A percentile compares a stretch with the other conserved stretches of the same genome.
These are phyloP conservation scores for Erysimum pusillum DNA, from an alignment of 441 rosid genomes.

Conservation along the genomic window DNA sequence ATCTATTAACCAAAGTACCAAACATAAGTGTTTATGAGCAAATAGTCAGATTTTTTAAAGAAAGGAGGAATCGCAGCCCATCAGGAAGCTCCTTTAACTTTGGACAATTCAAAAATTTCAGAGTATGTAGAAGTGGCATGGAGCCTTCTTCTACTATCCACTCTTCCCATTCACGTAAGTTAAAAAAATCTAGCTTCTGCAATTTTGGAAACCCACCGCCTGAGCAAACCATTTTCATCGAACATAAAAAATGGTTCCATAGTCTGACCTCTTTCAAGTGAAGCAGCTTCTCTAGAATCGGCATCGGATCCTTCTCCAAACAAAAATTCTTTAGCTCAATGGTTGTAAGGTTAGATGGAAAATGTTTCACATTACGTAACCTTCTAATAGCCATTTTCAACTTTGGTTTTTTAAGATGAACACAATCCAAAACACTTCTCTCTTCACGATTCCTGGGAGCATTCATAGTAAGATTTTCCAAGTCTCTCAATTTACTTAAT, in stretches of 20 bases:
- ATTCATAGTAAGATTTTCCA: background rate
- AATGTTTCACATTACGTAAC: background rate
- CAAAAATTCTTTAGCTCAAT: too few relatives aligned
- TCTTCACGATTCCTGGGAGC: background rate
- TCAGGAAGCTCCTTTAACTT: too few relatives aligned
- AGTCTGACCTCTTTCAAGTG: background rate
- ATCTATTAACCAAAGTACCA: too few relatives aligned
- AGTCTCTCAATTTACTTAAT: background rate
- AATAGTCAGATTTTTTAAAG: too few relatives aligned
- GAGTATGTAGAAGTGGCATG: slow-evolving; percentile 42
- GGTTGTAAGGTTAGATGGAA: background rate
- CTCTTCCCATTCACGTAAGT: slow-evolving; percentile 5
- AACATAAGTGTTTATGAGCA: too few relatives aligned
- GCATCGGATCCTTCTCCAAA: slow-evolving; percentile 33
- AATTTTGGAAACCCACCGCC: slow-evolving; percentile 10
- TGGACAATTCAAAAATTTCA: slow-evolving; percentile 9
- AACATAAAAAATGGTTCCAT: background rate
- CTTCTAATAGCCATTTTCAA: too few relatives aligned
- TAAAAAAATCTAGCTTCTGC: background rate
- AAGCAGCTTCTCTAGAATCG: slow-evolving; percentile 16
- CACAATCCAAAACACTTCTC: background rate
- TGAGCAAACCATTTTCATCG: slow-evolving; percentile 18
- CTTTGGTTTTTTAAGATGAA: slow-evolving; percentile 22
- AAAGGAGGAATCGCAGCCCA: too few relatives aligned
- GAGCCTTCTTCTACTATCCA: slow-evolving; percentile 44